phyloP scores from a whole-genome alignment of 345 rosid species.

The Brassica cretica region DNA sequence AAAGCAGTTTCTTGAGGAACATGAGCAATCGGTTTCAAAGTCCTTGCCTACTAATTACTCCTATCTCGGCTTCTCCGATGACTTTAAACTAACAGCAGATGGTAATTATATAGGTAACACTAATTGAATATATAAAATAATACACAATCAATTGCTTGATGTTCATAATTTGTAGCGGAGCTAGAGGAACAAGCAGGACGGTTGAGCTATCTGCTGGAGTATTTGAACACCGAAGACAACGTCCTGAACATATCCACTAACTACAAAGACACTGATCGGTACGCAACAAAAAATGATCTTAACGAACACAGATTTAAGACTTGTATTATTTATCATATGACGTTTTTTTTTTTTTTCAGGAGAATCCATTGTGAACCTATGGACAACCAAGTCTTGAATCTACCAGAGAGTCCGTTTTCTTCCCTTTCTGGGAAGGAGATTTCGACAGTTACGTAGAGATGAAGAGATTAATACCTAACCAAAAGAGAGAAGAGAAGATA shows the following conservation, averaged over 20 bases:
- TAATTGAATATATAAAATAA: neutral
- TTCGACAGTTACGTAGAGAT: constrained; percentile 64
- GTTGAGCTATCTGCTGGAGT: constrained; percentile 58
- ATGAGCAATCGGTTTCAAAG: constrained; percentile 48
- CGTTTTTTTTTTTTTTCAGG: neutral
- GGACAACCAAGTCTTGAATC: constrained; percentile 62
- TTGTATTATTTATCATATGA: neutral
- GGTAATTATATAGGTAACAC: constrained; percentile 41
- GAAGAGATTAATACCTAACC: constrained; percentile 27
- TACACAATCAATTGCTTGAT: neutral
- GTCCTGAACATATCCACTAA: constrained; percentile 43
- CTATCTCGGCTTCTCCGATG: constrained; percentile 55
- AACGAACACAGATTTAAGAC: neutral
- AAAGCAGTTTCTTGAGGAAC: constrained; percentile 32
- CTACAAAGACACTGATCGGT: constrained; percentile 71
- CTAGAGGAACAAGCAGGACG: constrained; percentile 53
- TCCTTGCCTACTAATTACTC: constrained; percentile 43
- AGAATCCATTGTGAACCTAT: constrained; percentile 29
- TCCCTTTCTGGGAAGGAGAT: constrained; percentile 57
- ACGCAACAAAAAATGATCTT: constrained; percentile 9
- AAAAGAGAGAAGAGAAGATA: constrained; percentile 26
- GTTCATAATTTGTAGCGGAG: constrained; percentile 25
- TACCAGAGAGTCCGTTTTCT: constrained; percentile 95
- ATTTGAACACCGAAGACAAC: constrained; percentile 56
- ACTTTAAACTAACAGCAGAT: constrained; percentile 46